Conservation (phyloP, 129 eudicot species). For the Chrysanthemum makinoi region DNA sequence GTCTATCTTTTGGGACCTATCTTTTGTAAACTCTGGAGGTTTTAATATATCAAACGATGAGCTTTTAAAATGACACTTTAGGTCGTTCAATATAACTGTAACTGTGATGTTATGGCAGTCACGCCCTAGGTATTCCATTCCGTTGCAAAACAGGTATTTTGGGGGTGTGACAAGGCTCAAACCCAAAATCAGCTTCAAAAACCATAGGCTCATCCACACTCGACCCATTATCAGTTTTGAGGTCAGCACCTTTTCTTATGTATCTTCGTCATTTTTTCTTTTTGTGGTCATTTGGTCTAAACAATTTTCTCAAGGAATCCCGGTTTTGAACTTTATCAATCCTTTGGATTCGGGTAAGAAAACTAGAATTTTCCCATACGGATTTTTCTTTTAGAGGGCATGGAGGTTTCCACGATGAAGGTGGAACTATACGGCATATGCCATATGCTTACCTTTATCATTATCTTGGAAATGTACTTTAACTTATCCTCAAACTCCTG, state of each 20-base stretch:
- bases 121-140: no score
- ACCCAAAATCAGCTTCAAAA: constrained; percentile 62
- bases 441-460: constrained; percentile 69
- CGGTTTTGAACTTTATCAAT: constrained; percentile 95
- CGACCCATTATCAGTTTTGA: constrained; percentile 25
- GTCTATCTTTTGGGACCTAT: no score
- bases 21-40: no score
- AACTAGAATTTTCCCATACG: constrained; percentile 69
- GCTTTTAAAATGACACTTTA: no score
- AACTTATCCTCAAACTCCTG: constrained; percentile 88
- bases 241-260: constrained; percentile 43
- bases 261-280: constrained; percentile 74
- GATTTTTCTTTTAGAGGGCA: constrained; percentile 57
- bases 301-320: constrained; percentile 43
- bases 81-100: no score
- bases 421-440: constrained; percentile 92
- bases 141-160: no score
- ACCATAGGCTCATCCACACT: constrained; percentile 32
- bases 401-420: constrained; percentile 97
- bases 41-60: no score
- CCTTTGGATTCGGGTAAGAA: constrained; percentile 75
- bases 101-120: no score
- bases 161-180: constrained; percentile 95
- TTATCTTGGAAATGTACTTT: constrained; percentile 69
- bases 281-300: constrained; percentile 43